These are phyloP conservation scores for Podospora pseudocomata DNA, from an alignment of 495 filamentous ascomycete genomes.

Conservation along the genomic window DNA sequence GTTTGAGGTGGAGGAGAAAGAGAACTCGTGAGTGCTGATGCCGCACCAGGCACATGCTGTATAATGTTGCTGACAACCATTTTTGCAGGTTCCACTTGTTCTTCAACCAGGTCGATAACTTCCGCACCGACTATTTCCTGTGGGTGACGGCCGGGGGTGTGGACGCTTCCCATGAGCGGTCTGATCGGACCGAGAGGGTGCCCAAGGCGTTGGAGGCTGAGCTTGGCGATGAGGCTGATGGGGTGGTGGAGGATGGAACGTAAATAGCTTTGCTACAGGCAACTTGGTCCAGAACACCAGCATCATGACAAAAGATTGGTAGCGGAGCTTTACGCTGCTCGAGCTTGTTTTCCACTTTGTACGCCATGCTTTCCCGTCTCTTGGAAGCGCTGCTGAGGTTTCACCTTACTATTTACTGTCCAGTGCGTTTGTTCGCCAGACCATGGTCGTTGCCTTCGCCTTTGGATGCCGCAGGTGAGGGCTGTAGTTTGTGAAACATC, in stretches of 20 bases:
- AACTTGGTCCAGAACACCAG: background rate
- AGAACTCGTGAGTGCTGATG: conserved; percentile 59
- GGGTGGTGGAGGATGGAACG: conserved; percentile 34
- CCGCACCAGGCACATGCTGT: background rate
- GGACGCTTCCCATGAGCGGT: conserved; percentile 46
- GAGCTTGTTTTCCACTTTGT: background rate
- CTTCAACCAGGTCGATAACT: conserved; percentile 82
- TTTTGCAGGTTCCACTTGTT: conserved; percentile 65
- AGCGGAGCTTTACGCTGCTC: too few species aligned
- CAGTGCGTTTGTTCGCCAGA: background rate
- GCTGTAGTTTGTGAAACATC: background rate
- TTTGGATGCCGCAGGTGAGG: background rate
- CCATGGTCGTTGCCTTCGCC: background rate
- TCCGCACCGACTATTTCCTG: conserved; percentile 65
- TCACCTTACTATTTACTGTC: too few species aligned
- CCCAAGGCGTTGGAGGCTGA: conserved; percentile 34
- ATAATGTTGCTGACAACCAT: conserved; percentile 14
- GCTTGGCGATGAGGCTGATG: conserved; percentile 39
- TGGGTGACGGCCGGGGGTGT: conserved; percentile 69
- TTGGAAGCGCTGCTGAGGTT: too few species aligned
- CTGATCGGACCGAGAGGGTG: conserved; percentile 29
- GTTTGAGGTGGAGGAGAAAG: conserved; percentile 80
- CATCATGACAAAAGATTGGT: background rate
- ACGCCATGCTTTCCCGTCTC: too few species aligned
- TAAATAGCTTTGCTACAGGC: background rate